Evolutionary conservation across 768 basidiomycete genomes (phyloP), one percentile per base, ranked within the genome.

Genomic region (Naganishia antarctica): DNA sequence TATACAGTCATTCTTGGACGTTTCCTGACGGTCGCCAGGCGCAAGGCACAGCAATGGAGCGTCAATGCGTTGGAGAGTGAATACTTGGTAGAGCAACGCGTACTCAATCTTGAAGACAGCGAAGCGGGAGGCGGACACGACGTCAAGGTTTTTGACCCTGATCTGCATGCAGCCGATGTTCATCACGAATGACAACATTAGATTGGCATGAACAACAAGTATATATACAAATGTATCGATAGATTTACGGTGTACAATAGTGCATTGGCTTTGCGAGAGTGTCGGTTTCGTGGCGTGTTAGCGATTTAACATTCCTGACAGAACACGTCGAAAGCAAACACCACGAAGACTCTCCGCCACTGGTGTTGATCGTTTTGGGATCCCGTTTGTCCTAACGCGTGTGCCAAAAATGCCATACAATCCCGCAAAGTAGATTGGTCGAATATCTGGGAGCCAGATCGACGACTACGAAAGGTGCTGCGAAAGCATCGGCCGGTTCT

Each of bases 31-130:
- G 43, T n/a, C 5, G 15, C 46, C 1, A 25, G 21, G 11, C 16
- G 25, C 6, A 37, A 45, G 32, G 32, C 47, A 4, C 15, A 45
- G 4, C 18, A 34, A 26, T 67, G 66, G 66, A 67, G 66, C 40
- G 37, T 40, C 1, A 32, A 29, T n/a, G 61, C 53, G 16, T 41
- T 67, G 32, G 66, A 67, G 47, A 49, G n/a, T 25, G 61, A 59
- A 16, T 67, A 63, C 31, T 50, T 58, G 28, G 61, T 67, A 18
- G 61, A 63, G 43, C 40, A 67, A n/a, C 41, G 60, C 16, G 66
- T 67, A 29, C 58, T 63, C 32, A 61, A 67, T 40, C 34, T 61
- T 16, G 66, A 67, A 44, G 64, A 58, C 21, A 49, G 50, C 29
- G 57, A 37, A 26, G 53, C 53, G 16, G 53, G n/a, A 26, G 53